phyloP scores from a whole-genome alignment of 2,329 filamentous ascomycete species.

The Dothideomycetes sp. region DNA sequence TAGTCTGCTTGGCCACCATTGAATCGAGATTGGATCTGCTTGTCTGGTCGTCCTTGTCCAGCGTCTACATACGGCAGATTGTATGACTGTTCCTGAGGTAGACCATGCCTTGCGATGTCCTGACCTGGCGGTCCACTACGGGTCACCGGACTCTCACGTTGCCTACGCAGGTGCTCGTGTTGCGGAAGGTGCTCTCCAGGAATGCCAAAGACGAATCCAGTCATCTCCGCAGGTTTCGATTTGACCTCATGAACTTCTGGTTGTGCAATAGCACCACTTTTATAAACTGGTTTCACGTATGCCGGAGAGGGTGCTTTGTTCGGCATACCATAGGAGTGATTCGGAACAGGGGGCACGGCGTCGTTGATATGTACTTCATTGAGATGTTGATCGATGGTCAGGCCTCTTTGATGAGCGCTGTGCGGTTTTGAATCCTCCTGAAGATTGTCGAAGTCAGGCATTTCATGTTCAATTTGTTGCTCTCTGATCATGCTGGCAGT shows the following conservation, averaged over 20 bases:
- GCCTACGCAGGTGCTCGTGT: constrained; percentile 2
- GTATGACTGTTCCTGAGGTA: neutral
- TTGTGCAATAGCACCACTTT: neutral
- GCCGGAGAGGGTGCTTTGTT: neutral
- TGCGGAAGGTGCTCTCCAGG: constrained; percentile 8
- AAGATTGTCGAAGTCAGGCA: constrained; percentile 51
- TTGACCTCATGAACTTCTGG: neutral
- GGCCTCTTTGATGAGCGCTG: constrained; percentile 16
- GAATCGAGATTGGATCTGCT: no score
- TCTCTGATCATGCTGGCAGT: constrained; percentile 22
- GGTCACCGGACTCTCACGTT: neutral
- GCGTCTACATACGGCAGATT: no score
- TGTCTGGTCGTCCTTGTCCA: no score
- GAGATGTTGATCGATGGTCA: constrained; percentile 20
- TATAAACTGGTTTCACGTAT: neutral
- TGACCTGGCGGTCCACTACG: no score
- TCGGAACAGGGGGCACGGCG: constrained; percentile 7
- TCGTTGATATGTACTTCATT: constrained; percentile 17
- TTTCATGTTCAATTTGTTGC: constrained; percentile 41
- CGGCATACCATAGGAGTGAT: no score
- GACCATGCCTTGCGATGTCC: neutral
- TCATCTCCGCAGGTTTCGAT: neutral
- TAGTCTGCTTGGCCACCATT: no score
- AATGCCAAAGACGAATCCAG: constrained; percentile 12
- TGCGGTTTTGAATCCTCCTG: neutral